Evolutionary conservation across 1,139 yeast species (phyloP).

Genomic region (Taiozyma sp.): DNA sequence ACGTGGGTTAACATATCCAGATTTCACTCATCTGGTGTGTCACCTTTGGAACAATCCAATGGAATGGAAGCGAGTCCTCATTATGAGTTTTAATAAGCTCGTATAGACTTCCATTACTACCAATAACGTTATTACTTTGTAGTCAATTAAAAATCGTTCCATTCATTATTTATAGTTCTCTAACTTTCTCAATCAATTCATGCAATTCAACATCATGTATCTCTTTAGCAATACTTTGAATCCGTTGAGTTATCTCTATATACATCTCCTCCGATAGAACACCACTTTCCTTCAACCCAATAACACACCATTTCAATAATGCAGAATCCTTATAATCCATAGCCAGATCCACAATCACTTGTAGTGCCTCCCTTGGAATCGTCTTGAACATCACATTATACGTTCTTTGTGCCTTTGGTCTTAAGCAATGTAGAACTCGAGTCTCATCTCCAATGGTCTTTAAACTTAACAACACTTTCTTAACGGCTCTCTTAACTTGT

Average conservation of each 20-base stretch:
- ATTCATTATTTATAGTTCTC: neutral
- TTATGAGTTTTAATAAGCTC: too few species aligned
- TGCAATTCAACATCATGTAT: neutral
- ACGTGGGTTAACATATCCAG: too few species aligned
- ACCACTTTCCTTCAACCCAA: neutral
- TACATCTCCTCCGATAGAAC: conserved; percentile 2
- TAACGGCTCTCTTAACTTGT: conserved; percentile 9
- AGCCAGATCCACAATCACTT: conserved; percentile 7
- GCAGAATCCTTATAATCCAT: conserved; percentile 4
- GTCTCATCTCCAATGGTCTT: neutral
- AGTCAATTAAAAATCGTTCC: too few species aligned
- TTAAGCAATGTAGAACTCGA: conserved; percentile 2
- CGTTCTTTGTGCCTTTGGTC: neutral
- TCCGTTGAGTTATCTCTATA: neutral
- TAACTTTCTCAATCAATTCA: neutral
- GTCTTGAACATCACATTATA: conserved; percentile 2
- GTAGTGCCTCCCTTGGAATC: conserved; percentile 9
- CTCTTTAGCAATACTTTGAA: neutral
- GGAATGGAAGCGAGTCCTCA: too few species aligned
- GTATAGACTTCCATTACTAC: too few species aligned
- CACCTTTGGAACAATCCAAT: too few species aligned
- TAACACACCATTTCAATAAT: conserved; percentile 8
- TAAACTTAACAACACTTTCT: conserved; percentile 11
- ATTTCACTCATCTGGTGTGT: too few species aligned
- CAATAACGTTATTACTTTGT: too few species aligned